Base-by-base conservation (phyloP, 345 rosid genomes). In the Gossypium herbaceum region DNA sequence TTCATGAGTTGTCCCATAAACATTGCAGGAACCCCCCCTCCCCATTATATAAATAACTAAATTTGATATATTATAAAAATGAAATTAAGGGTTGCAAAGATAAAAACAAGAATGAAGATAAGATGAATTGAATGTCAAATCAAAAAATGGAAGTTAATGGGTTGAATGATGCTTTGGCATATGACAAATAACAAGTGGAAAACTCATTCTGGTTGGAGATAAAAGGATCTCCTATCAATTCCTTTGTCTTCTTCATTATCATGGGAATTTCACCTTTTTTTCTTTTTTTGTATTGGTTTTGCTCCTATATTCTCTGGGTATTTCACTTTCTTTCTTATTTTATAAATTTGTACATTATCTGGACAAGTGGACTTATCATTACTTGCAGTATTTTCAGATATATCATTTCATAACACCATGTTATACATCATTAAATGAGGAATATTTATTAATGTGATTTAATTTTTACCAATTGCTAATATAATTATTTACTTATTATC, bases 351-450 rank as follows among this genome's bases (percentile, higher is more conserved):
- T 65, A 60, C 58, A 60, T 55, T 68, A 41, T 68, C 12, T 39
- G 24, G 79, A 78, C 81, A 73, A 52, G 83, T 75, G 79, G 76
- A 70, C 73, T 73, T 78, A 13, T 78, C 60, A 57, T 75, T 78
- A 74, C 75, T 64, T 59, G 41, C 77, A 68, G 5, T 50, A 45
- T 64, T 79, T 50, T 48, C 13, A n/a, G 27, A 66, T 66, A 16
- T 44, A 66, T 66, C 29, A 66, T 44, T 2, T 12, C 71, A 12
- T 44, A n/a, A 29, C 54, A 20, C 71, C 51, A 64, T 64, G 69
- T 20, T 41, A 11, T 27, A 22, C 71, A 68, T 64, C 25, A 64
- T 64, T 64, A n/a, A 41, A 64, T 47, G 11, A 47, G 72, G 72
- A 68, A 48, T 68, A 22, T 13, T 13, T 44, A 63, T 63, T 34